Evolutionary conservation across 768 basidiomycete species (phyloP), one percentile per base, ranked within the genome.

Genomic region (Porphyrellus cyaneotinctus): DNA sequence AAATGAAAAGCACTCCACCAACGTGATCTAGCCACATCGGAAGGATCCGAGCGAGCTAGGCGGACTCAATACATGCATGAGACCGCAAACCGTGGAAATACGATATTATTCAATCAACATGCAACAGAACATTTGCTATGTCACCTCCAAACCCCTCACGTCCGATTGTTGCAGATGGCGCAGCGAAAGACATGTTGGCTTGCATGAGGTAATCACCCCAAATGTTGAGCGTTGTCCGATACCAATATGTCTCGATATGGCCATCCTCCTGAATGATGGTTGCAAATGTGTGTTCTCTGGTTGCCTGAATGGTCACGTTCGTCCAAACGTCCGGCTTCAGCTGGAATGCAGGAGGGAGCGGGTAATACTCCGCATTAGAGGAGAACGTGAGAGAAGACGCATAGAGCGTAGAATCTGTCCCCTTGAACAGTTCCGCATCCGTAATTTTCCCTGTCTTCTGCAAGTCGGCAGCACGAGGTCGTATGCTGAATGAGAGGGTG

Each of bases 121-220:
- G 54, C 58, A 66, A 57, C 46, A 65, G 30, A 22, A 71, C 61
- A 49, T 70, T 56, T 22, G 60, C 68, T 49, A 74, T 60, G 6
- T 61, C 58, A n/a, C 73, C 73, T 44, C 45, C 22, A 54, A 78
- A 73, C 41, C 70, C 68, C 30, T 59, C 51, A 15, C 63, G 67
- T 1, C 77, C 74, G 17, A 76, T 69, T 2, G 62, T 58, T 32
- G 56, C 58, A 3, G 73, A 62, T 1, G 74, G 75, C 12, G 75
- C 75, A 1, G 74, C 74, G 48, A 76, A 77, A 4, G 73, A 75
- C 72, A 77, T 75, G 51, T 76, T 75, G 30, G 67, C 72, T 23
- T 58, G 56, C 31, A 59, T 62, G 59, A 74, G 69, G 30, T 70
- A 70, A 39, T 69, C 70, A 13, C 73, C 73, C 73, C 74, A 74